Evolutionary conservation across 129 eudicot species (phyloP), one percentile per base, ranked within the genome.

Genomic region (Logfia minima): DNA sequence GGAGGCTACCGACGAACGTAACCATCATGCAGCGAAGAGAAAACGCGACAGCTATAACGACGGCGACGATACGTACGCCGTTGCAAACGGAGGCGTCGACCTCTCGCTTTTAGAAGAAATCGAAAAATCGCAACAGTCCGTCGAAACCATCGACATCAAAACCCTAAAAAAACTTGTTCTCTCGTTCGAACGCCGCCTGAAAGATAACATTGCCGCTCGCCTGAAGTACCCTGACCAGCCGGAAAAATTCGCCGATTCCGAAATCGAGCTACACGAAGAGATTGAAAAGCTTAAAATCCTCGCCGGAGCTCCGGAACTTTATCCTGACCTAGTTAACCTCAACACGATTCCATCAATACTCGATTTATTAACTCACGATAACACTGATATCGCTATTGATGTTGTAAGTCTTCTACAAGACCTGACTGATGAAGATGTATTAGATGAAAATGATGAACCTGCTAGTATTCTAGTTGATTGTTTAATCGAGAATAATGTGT

Each of bases 191-290:
- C 97, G 99, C 76, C 93, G 93, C 19, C 84, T 94, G 35, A 85
- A 90, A 3, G 97, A 92, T 89, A 94, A 94, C 85, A 92, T 88
- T 60, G 96, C 95, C 77, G 96, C 96, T 28, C 97, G 99, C 19
- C 90, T 94, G 68, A 94, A 94, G 80, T 88, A 91, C 83, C 94
- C 97, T 4, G 96, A 91, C 82, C 83, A 85, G 31, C 99, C 99
- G 8, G 99, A 94, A 18, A 94, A 94, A 62, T 94, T 94, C 79
- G 99, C 99, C 10, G 99, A 94, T 53, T 91, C 99, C 63, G 99
- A 94, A 78, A 70, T 94, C 66, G 99, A 91, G 72, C 97, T 94
- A 67, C 99, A 94, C 76, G 93, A 91, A 21, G 97, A 94, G 82
- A 85, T 94, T 80, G 89, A 87, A 24, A 89, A 91, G 83, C 97